phyloP scores from a whole-genome alignment of 352 stramenopile genomes.

The Globisporangium barbulae region DNA sequence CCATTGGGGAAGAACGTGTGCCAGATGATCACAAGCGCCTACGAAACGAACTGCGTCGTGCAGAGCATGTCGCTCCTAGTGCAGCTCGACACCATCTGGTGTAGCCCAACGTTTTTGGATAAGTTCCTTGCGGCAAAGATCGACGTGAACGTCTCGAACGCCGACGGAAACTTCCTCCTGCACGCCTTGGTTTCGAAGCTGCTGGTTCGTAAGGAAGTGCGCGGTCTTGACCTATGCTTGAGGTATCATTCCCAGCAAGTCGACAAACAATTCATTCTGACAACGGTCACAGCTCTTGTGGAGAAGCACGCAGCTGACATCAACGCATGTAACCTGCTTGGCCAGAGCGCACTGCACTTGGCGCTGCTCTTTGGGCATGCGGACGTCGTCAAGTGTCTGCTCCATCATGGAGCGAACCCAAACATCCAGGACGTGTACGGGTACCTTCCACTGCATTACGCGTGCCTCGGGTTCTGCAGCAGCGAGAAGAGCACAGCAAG shows the following conservation, averaged over 20 bases:
- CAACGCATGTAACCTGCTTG: constrained; percentile 56
- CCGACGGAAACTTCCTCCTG: constrained; percentile 57
- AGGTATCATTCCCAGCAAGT: constrained; percentile 46
- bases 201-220: constrained; percentile 41
- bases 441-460: constrained; percentile 65
- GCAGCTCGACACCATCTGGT: constrained; percentile 34
- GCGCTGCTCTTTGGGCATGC: constrained; percentile 62
- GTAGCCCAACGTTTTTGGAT: constrained; percentile 29
- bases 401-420: constrained; percentile 48
- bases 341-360: constrained; percentile 65
- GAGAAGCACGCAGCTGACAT: constrained; percentile 36
- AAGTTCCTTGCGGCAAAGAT: constrained; percentile 33
- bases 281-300: constrained; percentile 31
- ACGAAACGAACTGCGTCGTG: constrained; percentile 15
- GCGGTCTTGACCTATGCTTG: constrained; percentile 56
- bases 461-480: constrained; percentile 54
- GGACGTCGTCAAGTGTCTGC: constrained; percentile 32
- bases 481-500: constrained; percentile 12
- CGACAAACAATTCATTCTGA: constrained; percentile 15
- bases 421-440: constrained; percentile 55
- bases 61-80: constrained; percentile 23
- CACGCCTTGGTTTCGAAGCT: constrained; percentile 56
- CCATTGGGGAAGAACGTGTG: constrained; percentile 19
- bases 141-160: constrained; percentile 63
- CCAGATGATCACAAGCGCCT: constrained; percentile 15